Base-by-base conservation (phyloP, 2,329 filamentous ascomycete genomes). In the Nemania sp. region DNA sequence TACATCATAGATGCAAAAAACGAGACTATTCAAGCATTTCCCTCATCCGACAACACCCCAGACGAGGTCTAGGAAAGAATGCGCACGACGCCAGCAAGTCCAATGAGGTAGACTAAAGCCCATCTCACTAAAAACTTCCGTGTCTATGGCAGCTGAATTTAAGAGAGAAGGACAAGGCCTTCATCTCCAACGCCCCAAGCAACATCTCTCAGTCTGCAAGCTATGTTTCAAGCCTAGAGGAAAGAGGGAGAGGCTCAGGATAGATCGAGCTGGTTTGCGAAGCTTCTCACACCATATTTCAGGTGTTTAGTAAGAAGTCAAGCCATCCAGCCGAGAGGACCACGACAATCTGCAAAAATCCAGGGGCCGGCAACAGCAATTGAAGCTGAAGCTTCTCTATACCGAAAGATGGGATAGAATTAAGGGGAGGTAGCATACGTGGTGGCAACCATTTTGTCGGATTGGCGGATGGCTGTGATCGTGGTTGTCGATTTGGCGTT, bases 11-110 rank as follows among this genome's bases (percentile, higher is more conserved):
- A 62, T 60, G 62, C 58, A 43, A 66, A n/a, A 29, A 18, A 43
- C 49, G 20, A 64, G 38, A 43, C 18, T 22, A 55, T 65, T 41
- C 45, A 26, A 68, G 71, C 69, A 73, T 73, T 70, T 79, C 79
- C 82, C 90, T 93, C 92, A 93, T 88, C 89, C 87, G 83, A 93
- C 92, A 94, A 95, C 82, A 88, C 90, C 92, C 86, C 83, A 77
- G 82, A 65, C 83, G 74, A 77, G 77, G 78, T 77, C 80, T 78
- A 80, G 77, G 74, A 80, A 71, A 70, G 68, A 71, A 76, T 87
- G 83, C 85, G 81, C 84, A 80, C 80, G 78, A 77, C 72, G 78
- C 73, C 80, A 51, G 80, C 78, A 79, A 62, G 32, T 38, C 26
- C 13, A 24, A 29, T n/a, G 5, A 64, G 22, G 18, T 1, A 29